phyloP scores from a whole-genome alignment of 78 protist species.

The Planoprotostelium fungivorum region DNA sequence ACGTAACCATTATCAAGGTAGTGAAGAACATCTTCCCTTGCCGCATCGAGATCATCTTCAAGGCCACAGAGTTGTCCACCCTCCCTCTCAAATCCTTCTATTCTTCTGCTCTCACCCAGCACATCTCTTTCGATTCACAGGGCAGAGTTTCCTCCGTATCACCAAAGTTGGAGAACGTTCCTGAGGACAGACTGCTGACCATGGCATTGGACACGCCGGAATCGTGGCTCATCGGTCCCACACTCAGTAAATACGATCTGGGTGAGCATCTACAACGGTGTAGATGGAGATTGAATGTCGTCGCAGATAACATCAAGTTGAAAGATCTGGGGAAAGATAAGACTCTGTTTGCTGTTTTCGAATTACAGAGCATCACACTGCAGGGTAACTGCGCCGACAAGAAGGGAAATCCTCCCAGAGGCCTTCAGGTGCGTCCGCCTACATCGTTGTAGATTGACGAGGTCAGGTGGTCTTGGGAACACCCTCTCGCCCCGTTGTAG shows the following conservation, averaged over 20 bases:
- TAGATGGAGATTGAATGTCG: background rate
- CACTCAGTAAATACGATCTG: slow-evolving; percentile 48
- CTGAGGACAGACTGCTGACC: slow-evolving; percentile 40
- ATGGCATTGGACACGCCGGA: slow-evolving; percentile 52
- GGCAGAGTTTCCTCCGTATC: background rate
- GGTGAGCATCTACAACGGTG: background rate
- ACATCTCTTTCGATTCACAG: background rate
- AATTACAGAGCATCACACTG: slow-evolving; percentile 29
- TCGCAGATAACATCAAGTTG: slow-evolving; percentile 45
- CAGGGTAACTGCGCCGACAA: slow-evolving; percentile 31
- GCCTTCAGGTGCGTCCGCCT: slow-evolving; percentile 19
- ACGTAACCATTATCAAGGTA: no score
- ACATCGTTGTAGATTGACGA: no score
- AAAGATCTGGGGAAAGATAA: slow-evolving; percentile 38
- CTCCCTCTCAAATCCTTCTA: background rate
- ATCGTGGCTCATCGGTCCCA: slow-evolving; percentile 43
- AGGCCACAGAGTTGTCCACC: background rate
- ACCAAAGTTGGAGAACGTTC: slow-evolving; percentile 9
- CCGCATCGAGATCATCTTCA: background rate
- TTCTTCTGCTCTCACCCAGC: background rate
- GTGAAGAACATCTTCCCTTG: background rate
- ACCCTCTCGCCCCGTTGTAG: background rate
- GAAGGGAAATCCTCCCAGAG: slow-evolving; percentile 11
- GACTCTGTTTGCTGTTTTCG: slow-evolving; percentile 28
- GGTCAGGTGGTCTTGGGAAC: slow-evolving; percentile 1